phyloP scores from a whole-genome alignment of 345 rosid genomes.

The Eucalyptus caleyi region DNA sequence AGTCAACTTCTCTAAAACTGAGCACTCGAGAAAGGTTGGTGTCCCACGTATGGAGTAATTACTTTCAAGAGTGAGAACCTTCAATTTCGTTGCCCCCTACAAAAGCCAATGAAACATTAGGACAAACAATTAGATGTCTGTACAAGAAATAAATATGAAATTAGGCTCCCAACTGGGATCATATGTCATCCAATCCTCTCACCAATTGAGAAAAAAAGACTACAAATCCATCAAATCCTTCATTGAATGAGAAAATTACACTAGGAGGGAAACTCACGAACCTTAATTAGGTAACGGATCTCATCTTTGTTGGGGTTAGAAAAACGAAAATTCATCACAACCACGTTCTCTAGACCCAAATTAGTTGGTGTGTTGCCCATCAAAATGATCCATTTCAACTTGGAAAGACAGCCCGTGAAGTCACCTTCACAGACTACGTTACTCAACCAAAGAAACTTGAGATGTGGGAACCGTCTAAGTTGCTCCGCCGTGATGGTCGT shows the following conservation, averaged over 20 bases:
- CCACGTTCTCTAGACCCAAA: not conserved
- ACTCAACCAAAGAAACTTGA: not conserved
- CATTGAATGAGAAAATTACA: not conserved
- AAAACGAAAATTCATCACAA: not conserved
- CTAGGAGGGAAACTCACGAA: not conserved
- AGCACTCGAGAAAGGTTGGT: not conserved
- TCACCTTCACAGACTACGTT: not conserved
- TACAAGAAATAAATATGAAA: not conserved
- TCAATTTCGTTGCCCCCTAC: not conserved
- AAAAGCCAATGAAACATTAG: not conserved
- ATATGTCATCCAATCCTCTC: too few relatives aligned
- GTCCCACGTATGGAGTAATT: rapidly evolving
- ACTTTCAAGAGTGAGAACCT: not conserved
- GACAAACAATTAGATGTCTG: too few relatives aligned
- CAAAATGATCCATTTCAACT: not conserved
- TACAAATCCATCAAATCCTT: not conserved
- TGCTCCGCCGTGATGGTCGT: not conserved
- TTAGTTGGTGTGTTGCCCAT: too few relatives aligned
- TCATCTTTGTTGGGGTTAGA: too few relatives aligned
- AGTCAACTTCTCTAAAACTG: not conserved
- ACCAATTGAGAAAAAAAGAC: too few relatives aligned
- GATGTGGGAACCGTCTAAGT: not conserved
- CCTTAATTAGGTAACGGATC: too few relatives aligned
- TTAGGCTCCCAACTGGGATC: not conserved
- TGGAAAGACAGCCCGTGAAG: not conserved